These are phyloP conservation scores for Xerophyta viscosa DNA, from an alignment of 106 monocot genomes.

Conservation along the genomic window DNA sequence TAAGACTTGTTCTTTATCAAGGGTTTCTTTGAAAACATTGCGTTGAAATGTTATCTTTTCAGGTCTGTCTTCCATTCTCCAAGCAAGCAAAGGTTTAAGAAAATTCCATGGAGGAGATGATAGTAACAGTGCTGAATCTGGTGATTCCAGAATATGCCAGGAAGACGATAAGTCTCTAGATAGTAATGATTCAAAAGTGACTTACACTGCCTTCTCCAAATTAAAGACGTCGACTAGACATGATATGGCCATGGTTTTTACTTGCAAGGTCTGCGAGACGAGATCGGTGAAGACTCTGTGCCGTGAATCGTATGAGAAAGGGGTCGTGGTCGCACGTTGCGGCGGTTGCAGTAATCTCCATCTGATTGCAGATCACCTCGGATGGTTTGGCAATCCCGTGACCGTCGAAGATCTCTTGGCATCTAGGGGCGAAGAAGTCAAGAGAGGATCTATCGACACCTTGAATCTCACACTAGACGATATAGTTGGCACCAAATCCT, in stretches of 20 bases:
- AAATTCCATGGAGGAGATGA: too few species aligned
- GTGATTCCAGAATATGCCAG: conserved; percentile 2
- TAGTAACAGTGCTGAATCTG: too few species aligned
- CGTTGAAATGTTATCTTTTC: too few species aligned
- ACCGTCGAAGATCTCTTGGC: conserved; percentile 81
- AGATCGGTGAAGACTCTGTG: conserved; percentile 74
- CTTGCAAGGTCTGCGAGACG: conserved; percentile 91
- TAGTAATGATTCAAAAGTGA: conserved; percentile 13
- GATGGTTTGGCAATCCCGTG: conserved; percentile 85
- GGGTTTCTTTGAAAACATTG: too few species aligned
- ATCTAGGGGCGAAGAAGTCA: conserved; percentile 64
- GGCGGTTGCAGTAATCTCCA: conserved; percentile 86
- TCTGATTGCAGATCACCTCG: conserved; percentile 76
- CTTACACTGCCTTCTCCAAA: conserved; percentile 36
- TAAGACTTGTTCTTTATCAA: too few species aligned
- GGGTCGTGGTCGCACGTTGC: conserved; percentile 74
- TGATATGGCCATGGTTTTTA: conserved; percentile 82
- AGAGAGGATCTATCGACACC: conserved; percentile 65
- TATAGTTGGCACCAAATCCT: conserved; percentile 40
- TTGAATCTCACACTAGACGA: conserved; percentile 78
- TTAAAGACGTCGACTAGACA: conserved; percentile 62
- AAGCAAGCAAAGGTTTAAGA: too few species aligned
- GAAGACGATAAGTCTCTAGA: conserved; percentile 1
- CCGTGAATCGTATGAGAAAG: conserved; percentile 84
- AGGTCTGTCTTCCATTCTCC: too few species aligned